Evolutionary conservation across 2,329 filamentous ascomycete species (phyloP), one percentile per base, ranked within the genome.

Genomic region (Colletotrichum falcatum): DNA sequence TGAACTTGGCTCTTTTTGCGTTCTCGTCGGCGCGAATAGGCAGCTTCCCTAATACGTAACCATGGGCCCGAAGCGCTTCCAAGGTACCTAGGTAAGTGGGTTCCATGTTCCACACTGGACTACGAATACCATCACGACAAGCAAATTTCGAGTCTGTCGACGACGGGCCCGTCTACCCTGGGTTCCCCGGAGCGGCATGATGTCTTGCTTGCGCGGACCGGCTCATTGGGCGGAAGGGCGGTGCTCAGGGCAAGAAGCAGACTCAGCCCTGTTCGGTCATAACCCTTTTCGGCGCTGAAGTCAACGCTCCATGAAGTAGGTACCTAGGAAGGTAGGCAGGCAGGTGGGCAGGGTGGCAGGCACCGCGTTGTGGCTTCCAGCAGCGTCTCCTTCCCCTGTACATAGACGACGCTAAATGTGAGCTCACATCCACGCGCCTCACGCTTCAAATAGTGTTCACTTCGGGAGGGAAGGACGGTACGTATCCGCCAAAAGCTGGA

Each of bases 181-280:
- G 28, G 16, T 37, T n/a, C 66, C 66, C 66, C 61, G 55, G 35
- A 70, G 44, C 30, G 48, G 55, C 48, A 66, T 59, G 48, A 61
- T 56, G 44, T 49, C n/a, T 61, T 9, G 44, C 7, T 61, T 59
- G 67, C 63, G 53, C 64, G 12, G 42, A 7, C 6, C 28, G 37
- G 37, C 28, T 51, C 63, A 70, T 70, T 70, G 67, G 63, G 42
- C 26, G 23, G 58, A 33, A 30, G 18, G 18, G 6, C n/a, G 42
- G 44, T 28, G 44, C 63, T 51, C 44, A 51, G 51, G 58, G 35
- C 23, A 55, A 33, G 58, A 53, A 53, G 58, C 58, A 53, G 58
- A 59, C 68, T 71, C 68, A 71, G 68, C 68, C 68, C 58, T 71
- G 68, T 59, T 71, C 53, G 64, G 64, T 42, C 63, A 58, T 48